These are phyloP conservation scores for Dictyophora rubrovolvata DNA, from an alignment of 768 basidiomycete species.

Conservation along the genomic window DNA sequence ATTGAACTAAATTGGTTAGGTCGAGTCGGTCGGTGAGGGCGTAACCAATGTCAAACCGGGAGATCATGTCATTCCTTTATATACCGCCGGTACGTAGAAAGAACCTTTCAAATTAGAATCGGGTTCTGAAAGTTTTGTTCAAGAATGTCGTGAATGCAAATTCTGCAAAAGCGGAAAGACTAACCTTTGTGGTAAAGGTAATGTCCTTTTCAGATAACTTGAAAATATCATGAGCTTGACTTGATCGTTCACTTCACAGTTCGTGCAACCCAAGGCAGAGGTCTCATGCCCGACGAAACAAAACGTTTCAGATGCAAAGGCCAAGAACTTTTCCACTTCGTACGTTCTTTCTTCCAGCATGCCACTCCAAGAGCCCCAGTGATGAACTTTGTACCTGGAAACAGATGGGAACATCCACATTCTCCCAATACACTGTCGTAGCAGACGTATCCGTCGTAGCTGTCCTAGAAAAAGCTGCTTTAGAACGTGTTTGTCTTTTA, in stretches of 20 bases:
- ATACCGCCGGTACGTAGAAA: constrained; percentile 67
- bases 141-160: constrained; percentile 94
- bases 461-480: constrained; percentile 73
- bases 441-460: constrained; percentile 95
- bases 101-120: not conserved
- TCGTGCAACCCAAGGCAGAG: constrained; percentile 86
- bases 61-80: constrained; percentile 95
- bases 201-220: not conserved
- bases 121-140: not conserved
- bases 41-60: constrained; percentile 79
- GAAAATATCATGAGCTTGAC: too few relatives aligned
- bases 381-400: too few relatives aligned
- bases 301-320: constrained; percentile 86
- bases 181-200: constrained; percentile 93
- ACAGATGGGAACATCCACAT: constrained; percentile 98
- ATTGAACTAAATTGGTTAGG: constrained; percentile 33
- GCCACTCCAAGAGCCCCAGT: too few relatives aligned
- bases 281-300: constrained; percentile 87
- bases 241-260: constrained; percentile 44
- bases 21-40: constrained; percentile 94
- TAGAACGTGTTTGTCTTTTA: constrained; percentile 94
- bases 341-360: too few relatives aligned
- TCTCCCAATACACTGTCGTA: constrained; percentile 99
- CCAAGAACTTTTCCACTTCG: constrained; percentile 82
- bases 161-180: constrained; percentile 99